Evolutionary conservation across 139 green algal genomes (phyloP).

Genomic region (Volvox reticuliferus): DNA sequence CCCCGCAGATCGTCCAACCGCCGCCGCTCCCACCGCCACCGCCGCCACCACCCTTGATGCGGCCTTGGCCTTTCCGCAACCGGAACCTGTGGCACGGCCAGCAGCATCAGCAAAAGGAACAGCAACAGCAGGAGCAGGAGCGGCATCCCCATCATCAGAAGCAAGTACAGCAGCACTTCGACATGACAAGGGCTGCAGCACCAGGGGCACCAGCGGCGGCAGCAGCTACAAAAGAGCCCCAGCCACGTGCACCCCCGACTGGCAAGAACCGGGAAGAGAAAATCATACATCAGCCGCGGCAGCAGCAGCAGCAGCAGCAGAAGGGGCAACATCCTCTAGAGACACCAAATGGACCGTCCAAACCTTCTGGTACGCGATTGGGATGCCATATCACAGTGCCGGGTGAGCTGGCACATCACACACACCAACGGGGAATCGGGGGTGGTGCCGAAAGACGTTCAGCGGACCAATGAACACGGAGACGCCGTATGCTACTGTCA

Average conservation of each 20-base stretch:
- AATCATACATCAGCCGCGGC: no score
- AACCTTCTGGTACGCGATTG: background rate
- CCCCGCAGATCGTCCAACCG: constrained; percentile 12
- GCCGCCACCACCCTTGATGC: background rate
- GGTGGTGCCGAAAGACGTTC: no score
- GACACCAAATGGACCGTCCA: background rate
- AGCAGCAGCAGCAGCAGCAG: background rate
- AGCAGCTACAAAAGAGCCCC: no score
- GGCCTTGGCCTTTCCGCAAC: background rate
- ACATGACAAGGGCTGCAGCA: no score
- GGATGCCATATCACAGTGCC: no score
- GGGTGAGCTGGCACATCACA: no score
- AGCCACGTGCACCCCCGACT: no score
- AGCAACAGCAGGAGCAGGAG: background rate
- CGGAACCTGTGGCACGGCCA: background rate
- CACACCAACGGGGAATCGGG: no score
- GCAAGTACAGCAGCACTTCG: background rate
- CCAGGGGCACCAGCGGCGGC: no score
- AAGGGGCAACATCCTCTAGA: background rate
- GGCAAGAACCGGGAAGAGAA: no score
- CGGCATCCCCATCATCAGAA: background rate
- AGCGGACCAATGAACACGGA: no score
- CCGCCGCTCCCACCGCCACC: background rate
- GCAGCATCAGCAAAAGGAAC: background rate
- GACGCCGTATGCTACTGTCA: no score